phyloP scores from a whole-genome alignment of 1,284 basidiomycete genomes.

The Moesziomyces sp. region DNA sequence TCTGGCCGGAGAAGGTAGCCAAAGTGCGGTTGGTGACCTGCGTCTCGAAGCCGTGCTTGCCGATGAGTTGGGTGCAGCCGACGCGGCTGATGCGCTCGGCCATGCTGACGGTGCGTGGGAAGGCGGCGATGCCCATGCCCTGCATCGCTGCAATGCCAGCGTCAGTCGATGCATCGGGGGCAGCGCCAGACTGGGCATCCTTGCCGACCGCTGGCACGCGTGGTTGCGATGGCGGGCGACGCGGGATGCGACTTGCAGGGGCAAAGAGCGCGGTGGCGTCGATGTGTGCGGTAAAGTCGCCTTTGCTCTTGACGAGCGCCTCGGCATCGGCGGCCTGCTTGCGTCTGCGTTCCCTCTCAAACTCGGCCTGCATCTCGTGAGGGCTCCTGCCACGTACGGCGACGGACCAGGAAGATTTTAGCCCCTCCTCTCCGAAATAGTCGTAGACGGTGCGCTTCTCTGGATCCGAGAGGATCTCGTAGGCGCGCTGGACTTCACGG shows the following conservation, averaged over 20 bases:
- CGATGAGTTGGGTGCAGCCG: slow-evolving; percentile 55
- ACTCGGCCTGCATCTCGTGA: slow-evolving; percentile 73
- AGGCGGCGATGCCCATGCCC: slow-evolving; percentile 68
- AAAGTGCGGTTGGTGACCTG: slow-evolving; percentile 44
- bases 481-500: slow-evolving; percentile 80
- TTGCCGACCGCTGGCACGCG: slow-evolving; percentile 68
- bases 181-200: not conserved
- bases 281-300: slow-evolving; percentile 66
- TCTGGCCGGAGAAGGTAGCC: slow-evolving; percentile 64
- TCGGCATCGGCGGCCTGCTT: slow-evolving; percentile 71
- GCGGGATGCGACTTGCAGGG: slow-evolving; percentile 79
- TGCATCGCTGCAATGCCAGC: slow-evolving; percentile 76
- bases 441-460: slow-evolving; percentile 82
- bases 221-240: slow-evolving; percentile 77
- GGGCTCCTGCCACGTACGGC: slow-evolving; percentile 70
- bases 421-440: slow-evolving; percentile 76
- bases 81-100: slow-evolving; percentile 48
- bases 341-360: slow-evolving; percentile 70
- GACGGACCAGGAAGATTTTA: slow-evolving; percentile 71
- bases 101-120: slow-evolving; percentile 21
- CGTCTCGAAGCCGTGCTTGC: slow-evolving; percentile 65
- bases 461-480: slow-evolving; percentile 77
- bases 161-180: too few relatives aligned
- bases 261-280: slow-evolving; percentile 64
- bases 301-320: slow-evolving; percentile 71